These are phyloP conservation scores for Notholithocarpus densiflorus DNA, from an alignment of 306 rosid species.

Conservation along the genomic window DNA sequence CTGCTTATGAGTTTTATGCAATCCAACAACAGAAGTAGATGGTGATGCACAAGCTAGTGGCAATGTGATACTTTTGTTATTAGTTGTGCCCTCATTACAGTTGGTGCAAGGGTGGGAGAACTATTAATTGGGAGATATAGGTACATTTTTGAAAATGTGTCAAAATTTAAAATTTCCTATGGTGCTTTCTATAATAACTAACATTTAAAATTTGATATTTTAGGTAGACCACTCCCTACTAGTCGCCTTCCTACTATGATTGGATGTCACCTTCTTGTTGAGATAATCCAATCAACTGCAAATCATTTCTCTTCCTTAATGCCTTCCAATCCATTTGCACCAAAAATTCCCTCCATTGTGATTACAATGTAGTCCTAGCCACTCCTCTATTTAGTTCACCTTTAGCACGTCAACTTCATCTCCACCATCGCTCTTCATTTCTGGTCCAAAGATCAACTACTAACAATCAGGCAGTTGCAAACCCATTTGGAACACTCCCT, in stretches of 20 bases:
- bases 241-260: slow-evolving; percentile 25
- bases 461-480: slow-evolving; percentile 36
- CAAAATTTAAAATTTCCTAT: neutral
- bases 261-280: slow-evolving; percentile 56
- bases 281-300: slow-evolving; percentile 46
- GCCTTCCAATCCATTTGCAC: no score
- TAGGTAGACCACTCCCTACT: slow-evolving; percentile 84
- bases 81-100: no score
- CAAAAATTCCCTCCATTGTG: slow-evolving; percentile 25
- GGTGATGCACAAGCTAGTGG: no score
- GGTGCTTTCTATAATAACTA: neutral
- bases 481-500: no score
- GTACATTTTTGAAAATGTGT: slow-evolving; percentile 15
- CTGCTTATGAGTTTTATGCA: no score
- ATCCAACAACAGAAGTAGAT: no score
- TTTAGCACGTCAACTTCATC: slow-evolving; percentile 47
- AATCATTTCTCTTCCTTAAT: slow-evolving; percentile 26
- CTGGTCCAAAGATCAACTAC: slow-evolving; percentile 43
- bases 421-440: slow-evolving; percentile 42
- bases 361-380: slow-evolving; percentile 43
- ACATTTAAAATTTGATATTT: slow-evolving; percentile 20
- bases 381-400: slow-evolving; percentile 58
- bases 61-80: no score
- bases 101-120: slow-evolving; percentile 91
- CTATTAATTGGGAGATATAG: slow-evolving; percentile 90